Evolutionary conservation across 441 rosid genomes (phyloP), one percentile per base, ranked within the genome.

Genomic region (Daphne laureola): DNA sequence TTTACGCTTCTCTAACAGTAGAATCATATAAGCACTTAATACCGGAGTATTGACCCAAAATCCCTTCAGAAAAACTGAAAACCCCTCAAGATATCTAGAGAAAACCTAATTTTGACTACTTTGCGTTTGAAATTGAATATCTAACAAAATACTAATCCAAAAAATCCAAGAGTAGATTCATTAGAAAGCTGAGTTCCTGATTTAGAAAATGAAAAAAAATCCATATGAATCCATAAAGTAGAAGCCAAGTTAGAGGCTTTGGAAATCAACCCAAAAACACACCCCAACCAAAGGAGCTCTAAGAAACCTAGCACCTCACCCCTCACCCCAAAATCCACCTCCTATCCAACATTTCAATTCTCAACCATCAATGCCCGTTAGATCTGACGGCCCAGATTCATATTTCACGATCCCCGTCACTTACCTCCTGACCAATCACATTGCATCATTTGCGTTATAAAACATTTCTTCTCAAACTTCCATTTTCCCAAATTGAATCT

Each of bases 361-460:
- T 48, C 25, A 43, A 23, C 55, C 59, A 49, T 51, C 4, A 15
- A 57, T 31, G 11, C 16, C 25, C 14, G 25, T 14, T 14, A 14
- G 40, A 64, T 45, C 55, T 15, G 14, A 57, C 54, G 49, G 43
- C 12, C 16, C 6, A 52, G 5, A 25, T 64, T 57, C 44, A 57
- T 57, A 64, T 0, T 44, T 49, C 14, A n/a, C 43, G 25, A 57
- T 64, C 58, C 53, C 49, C 51, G 68, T 51, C 53, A 14, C 44
- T 17, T n/a, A 4, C 23, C n/a, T 51, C 36, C 17, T 48, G 12
- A 25, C 68, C 53, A 57, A 64, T 57, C 58, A 64, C 21, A 21
- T 17, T 26, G 36, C 58, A 7, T 53, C 43, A 38, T 57, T 40
- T 57, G 13, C 18, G 5, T 17, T 54, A 43, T 56, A 49, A 54